Base-by-base conservation (phyloP, 139 green algal species). In the Chlamydomonas applanata region DNA sequence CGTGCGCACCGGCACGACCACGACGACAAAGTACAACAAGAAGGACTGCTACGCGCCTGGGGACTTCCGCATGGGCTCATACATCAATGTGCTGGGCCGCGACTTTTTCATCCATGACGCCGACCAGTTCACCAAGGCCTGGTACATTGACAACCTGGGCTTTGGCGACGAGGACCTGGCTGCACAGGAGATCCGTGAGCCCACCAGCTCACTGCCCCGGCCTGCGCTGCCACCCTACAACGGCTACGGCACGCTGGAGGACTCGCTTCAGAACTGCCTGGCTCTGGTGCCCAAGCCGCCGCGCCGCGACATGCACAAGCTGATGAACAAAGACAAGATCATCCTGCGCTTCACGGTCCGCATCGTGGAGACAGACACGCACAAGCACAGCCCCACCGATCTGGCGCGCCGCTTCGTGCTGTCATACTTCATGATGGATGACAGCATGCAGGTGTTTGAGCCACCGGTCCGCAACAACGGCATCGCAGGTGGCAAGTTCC, bases 391-490 rank as follows among this genome's bases (percentile, higher is more conserved):
- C 35, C 52, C 57, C 5, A 83, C 79, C 1, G 82, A 90, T 77
- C 46, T 82, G 44, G 65, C 66, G 14, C 87, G 95, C 35, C 74
- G 77, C 17, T 98, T 98, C 78, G 88, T 98, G 65, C 53, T 98
- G 32, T 90, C 83, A 24, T 97, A 95, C 86, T 98, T 95, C 80
- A 79, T 93, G 75, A 89, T 89, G 44, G 91, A 98, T 72, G 91
- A 97, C 83, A 96, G 87, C 52, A 77, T 91, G n/a, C 73, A 84
- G n/a, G 82, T 97, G 54, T 98, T 94, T 75, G 95, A 98, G 90
- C 89, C 89, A 4, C 92, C 94, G 1, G 44, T 89, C 33, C 83
- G 83, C 46, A 97, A 97, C 85, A 88, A 63, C 3, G 93, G 93
- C 76, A 89, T 97, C 49, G 69, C 88, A 13, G 93, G 94, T 25